Evolutionary conservation across 2,329 filamentous ascomycete genomes (phyloP).

Genomic region (Dactylellina sp.): DNA sequence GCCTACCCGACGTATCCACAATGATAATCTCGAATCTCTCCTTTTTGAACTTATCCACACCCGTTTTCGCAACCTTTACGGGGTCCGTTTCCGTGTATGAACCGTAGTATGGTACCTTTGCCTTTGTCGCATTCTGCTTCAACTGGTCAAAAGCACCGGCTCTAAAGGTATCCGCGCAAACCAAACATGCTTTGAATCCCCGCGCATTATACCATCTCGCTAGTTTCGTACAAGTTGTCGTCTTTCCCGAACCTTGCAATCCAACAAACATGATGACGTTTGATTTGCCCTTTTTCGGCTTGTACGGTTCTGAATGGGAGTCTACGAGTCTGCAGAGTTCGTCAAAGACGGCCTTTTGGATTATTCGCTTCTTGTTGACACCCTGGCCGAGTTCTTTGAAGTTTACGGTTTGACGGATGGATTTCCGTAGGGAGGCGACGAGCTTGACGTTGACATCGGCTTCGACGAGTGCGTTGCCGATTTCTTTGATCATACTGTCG

Average conservation of each 20-base stretch:
- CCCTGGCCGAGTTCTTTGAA: conserved; percentile 91
- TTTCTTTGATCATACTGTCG: conserved; percentile 98
- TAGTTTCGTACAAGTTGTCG: conserved; percentile 96
- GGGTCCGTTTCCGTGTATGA: conserved; percentile 96
- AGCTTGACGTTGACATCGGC: conserved; percentile 97
- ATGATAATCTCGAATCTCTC: conserved; percentile 98
- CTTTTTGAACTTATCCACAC: conserved; percentile 99
- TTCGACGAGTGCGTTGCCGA: conserved; percentile 92
- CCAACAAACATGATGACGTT: conserved; percentile 99
- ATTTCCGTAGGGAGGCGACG: conserved; percentile 89
- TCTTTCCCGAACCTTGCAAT: conserved; percentile 96
- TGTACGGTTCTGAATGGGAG: conserved; percentile 93
- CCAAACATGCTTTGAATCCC: conserved; percentile 90
- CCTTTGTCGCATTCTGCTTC: conserved; percentile 98
- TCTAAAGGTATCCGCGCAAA: conserved; percentile 98
- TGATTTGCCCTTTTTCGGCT: conserved; percentile 92
- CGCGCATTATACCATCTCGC: conserved; percentile 93
- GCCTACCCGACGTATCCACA: conserved; percentile 94
- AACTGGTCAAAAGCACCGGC: conserved; percentile 98
- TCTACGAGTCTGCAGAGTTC: conserved; percentile 96
- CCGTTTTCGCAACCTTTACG: conserved; percentile 90
- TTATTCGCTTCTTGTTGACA: conserved; percentile 97
- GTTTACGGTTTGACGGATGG: conserved; percentile 89
- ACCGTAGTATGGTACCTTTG: conserved; percentile 98
- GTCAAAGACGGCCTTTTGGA: conserved; percentile 97